Evolutionary conservation across 2,329 filamentous ascomycete genomes (phyloP).

Genomic region (Penicillium sp.): DNA sequence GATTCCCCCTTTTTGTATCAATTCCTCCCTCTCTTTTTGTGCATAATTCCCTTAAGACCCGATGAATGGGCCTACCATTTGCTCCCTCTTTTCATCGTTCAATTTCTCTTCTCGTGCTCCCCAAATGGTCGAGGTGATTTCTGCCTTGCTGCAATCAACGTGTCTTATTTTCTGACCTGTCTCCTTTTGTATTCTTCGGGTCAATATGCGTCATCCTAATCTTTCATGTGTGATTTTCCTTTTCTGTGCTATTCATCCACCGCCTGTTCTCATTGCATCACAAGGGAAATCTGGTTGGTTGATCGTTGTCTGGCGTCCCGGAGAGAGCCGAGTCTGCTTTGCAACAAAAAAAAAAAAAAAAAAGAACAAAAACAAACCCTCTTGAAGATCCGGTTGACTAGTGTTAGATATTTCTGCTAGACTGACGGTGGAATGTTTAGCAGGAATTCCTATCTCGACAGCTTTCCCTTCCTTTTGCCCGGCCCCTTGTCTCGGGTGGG

Average conservation of each 20-base stretch:
- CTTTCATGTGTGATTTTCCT: not conserved
- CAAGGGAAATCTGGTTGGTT: not conserved
- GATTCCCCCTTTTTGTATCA: constrained; percentile 23
- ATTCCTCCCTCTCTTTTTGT: constrained; percentile 11
- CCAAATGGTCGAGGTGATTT: constrained; percentile 1
- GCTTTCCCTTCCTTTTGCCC: not conserved
- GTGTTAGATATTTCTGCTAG: constrained; percentile 4
- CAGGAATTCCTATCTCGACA: not conserved
- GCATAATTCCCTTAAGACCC: constrained; percentile 16
- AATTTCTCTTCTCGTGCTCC: not conserved
- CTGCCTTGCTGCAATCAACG: not conserved
- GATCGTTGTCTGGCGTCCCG: constrained; percentile 2
- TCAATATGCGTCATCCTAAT: constrained; percentile 7
- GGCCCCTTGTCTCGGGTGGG: not conserved
- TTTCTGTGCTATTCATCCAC: not conserved
- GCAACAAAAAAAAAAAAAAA: no score
- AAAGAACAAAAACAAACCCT: not conserved
- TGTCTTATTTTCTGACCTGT: not conserved
- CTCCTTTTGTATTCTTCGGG: not conserved
- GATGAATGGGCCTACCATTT: constrained; percentile 2
- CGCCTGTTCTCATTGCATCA: not conserved
- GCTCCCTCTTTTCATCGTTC: not conserved
- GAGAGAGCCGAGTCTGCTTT: not conserved
- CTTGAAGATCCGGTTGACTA: not conserved
- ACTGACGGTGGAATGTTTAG: not conserved